Evolutionary conservation across 139 green algal species (phyloP), one percentile per base, ranked within the genome.

Genomic region (Chlamydomonas sp.): DNA sequence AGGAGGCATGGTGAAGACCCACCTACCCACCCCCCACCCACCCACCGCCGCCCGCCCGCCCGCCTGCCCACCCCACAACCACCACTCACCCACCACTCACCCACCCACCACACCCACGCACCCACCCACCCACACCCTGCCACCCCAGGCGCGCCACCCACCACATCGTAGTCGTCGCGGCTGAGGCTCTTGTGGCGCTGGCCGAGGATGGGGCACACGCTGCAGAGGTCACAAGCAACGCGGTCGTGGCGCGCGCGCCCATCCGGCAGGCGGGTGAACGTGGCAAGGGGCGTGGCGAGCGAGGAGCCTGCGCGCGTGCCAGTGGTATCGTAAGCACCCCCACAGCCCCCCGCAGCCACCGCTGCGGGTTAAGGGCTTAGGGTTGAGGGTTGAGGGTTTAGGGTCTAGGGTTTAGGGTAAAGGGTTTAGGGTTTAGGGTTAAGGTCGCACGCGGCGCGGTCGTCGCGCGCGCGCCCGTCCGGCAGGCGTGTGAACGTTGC

Each of bases 201-300:
- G 26, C 81, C 81, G 1, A 71, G 29, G 31, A 87, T 76, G 10
- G 81, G 81, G 16, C 26, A 60, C 20, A 4, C 1, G 22, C 70
- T 38, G 63, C 81, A 87, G 16, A 69, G 0, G 73, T 84, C 73
- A 48, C 81, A 87, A 0, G 37, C 58, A 28, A 84, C 75, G 4
- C 48, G 67, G 20, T 31, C 3, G 69, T 87, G 81, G 2, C 73
- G 3, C 0, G 72, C 65, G 29, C 29, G 13, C 8, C 80, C 80
- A 33, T 75, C 75, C 8, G 54, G 29, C 33, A n/a, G 39, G 24
- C 28, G 59, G 59, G 26, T 10, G 24, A 5, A 43, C 29, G 59
- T 28, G 5, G 59, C 59, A 68, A 24, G 26, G 54, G 13, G n/a
- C 47, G 47, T 28, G 20, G 22, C 22, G 47, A 57, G 47, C 22